Base-by-base conservation (phyloP, 2,329 filamentous ascomycete genomes). In the Biscogniauxia mediterranea region DNA sequence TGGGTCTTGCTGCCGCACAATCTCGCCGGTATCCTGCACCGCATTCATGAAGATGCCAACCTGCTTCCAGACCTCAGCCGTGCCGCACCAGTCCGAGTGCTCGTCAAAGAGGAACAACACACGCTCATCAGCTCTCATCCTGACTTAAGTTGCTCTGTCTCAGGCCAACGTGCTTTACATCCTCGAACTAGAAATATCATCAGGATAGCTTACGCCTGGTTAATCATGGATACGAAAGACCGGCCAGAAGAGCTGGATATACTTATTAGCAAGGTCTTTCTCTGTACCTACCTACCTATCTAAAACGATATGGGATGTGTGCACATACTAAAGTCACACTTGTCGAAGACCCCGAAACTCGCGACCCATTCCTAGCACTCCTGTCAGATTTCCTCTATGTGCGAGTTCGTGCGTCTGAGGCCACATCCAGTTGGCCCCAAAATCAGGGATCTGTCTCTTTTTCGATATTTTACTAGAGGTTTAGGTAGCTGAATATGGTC, bases 71-170 rank as follows among this genome's bases (percentile, higher is more conserved):
- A 63, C 59, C 20, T 65, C 63, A 15, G 52, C 61, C 5, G 63
- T 52, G 7, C 49, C 38, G 11, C 57, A 56, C 32, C 61, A 64
- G 54, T 67, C 65, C 17, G 63, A 65, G 50, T 64, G 58, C 53
- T 67, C 65, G 23, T 67, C 63, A 25, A 67, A 65, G 56, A 67
- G 64, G 56, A 67, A 62, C 58, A 67, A 67, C 59, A 67, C 7
- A 67, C 50, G 25, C 65, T 59, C 65, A 67, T 67, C 1, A 67
- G 13, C 50, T 67, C 65, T 17, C 65, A 65, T 7, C 61, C 63
- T 5, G 57, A 54, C 20, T 61, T 61, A 17, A 67, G n/a, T 28
- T 67, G 63, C 19, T 67, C 65, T 67, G 20, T 19, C 23, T 58
- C 42, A 5, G 55, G 54, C 52, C 2, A 20, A 13, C 38, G n/a